Conservation (phyloP, 2,329 filamentous ascomycete genomes). For the Colletotrichum cuscutae region DNA sequence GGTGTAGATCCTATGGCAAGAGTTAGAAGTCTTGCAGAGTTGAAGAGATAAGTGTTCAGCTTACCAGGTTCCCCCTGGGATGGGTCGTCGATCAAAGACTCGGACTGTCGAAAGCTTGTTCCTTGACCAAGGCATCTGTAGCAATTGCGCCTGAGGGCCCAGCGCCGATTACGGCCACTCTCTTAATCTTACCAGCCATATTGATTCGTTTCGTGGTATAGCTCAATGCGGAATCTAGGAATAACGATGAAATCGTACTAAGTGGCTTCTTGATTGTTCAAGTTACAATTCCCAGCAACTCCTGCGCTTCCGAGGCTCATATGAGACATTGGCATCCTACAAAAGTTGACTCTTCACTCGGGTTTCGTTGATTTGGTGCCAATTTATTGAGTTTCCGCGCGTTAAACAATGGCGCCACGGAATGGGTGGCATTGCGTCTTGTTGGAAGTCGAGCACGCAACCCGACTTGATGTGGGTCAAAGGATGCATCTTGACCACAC, state of each 20-base stretch:
- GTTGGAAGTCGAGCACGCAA: conserved; percentile 26
- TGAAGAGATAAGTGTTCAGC: conserved; percentile 22
- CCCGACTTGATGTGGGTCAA: conserved; percentile 10
- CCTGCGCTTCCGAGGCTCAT: background rate
- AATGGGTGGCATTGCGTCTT: conserved; percentile 24
- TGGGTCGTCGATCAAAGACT: conserved; percentile 68
- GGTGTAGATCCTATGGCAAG: conserved; percentile 42
- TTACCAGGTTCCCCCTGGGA: conserved; percentile 66
- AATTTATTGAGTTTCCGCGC: background rate
- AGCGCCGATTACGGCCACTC: conserved; percentile 66
- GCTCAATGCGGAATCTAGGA: background rate
- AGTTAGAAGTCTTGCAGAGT: background rate
- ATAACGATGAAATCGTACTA: background rate
- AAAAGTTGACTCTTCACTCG: too few species aligned
- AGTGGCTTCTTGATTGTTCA: background rate
- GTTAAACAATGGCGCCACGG: conserved; percentile 16
- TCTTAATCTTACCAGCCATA: conserved; percentile 16
- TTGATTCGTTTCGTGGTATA: too few species aligned
- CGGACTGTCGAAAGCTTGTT: conserved; percentile 65
- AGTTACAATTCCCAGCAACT: background rate
- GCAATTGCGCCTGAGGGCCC: conserved; percentile 68
- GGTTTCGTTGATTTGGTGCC: background rate
- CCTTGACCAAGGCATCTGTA: conserved; percentile 65
- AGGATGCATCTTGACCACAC: background rate
- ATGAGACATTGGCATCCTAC: too few species aligned